phyloP scores from a whole-genome alignment of 2,329 filamentous ascomycete species.

The Trichoderma citrinoviride region DNA sequence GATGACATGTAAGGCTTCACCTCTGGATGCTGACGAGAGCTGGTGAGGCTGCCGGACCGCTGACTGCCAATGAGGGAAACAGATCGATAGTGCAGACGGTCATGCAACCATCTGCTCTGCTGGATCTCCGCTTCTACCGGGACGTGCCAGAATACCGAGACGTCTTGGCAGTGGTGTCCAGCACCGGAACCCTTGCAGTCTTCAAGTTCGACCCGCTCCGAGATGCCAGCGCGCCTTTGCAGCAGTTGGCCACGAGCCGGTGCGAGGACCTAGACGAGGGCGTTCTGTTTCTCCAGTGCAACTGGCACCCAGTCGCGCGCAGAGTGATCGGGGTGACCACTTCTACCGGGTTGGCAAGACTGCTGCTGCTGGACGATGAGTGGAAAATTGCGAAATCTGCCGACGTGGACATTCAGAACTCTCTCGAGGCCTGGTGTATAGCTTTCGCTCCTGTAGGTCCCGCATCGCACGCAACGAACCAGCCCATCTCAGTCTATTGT shows the following conservation, averaged over 20 bases:
- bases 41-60: neutral
- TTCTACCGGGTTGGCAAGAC: slow-evolving; percentile 61
- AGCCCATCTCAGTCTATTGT: slow-evolving; percentile 52
- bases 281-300: slow-evolving; percentile 67
- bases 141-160: slow-evolving; percentile 36
- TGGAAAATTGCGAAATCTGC: slow-evolving; percentile 39
- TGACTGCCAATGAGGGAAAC: slow-evolving; percentile 17
- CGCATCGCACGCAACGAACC: slow-evolving; percentile 21
- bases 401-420: slow-evolving; percentile 47
- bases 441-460: slow-evolving; percentile 49
- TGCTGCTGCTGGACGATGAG: slow-evolving; percentile 49
- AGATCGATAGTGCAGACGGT: slow-evolving; percentile 51
- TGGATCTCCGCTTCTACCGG: slow-evolving; percentile 81
- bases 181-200: slow-evolving; percentile 67
- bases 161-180: slow-evolving; percentile 72
- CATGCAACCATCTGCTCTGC: slow-evolving; percentile 67
- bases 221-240: slow-evolving; percentile 35
- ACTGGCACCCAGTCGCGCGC: slow-evolving; percentile 62
- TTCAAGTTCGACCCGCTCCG: slow-evolving; percentile 52
- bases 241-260: slow-evolving; percentile 44
- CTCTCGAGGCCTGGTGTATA: slow-evolving; percentile 72
- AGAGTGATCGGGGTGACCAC: slow-evolving; percentile 67
- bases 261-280: slow-evolving; percentile 52
- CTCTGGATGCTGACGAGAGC: neutral
- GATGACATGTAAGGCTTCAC: slow-evolving; percentile 52